A percentile compares a stretch with the other conserved stretches of the same genome.
Evolutionary conservation across 1,139 yeast genomes (phyloP).

Genomic region (Lodderomyces theae): DNA sequence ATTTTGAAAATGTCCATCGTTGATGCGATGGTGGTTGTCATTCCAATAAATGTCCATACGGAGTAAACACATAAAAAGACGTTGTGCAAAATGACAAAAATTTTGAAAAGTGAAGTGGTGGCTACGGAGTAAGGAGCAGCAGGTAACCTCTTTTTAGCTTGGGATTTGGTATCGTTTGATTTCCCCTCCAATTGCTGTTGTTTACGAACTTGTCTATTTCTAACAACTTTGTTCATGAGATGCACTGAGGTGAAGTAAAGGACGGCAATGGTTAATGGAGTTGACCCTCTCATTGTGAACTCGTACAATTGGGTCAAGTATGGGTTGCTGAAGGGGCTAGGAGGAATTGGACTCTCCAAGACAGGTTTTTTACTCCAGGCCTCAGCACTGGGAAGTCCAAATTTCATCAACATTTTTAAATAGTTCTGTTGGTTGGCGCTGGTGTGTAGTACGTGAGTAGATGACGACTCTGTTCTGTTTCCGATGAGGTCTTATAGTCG

Average conservation of each 20-base stretch:
- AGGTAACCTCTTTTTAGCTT: slow-evolving; percentile 31
- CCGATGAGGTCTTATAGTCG: too few relatives aligned
- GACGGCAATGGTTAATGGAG: slow-evolving; percentile 60
- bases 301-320: slow-evolving; percentile 27
- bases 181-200: slow-evolving; percentile 11
- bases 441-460: too few relatives aligned
- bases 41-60: slow-evolving; percentile 72
- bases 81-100: slow-evolving; percentile 62
- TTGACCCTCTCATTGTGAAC: slow-evolving; percentile 34
- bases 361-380: slow-evolving; percentile 32
- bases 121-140: slow-evolving; percentile 58
- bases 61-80: slow-evolving; percentile 62
- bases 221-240: slow-evolving; percentile 44
- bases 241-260: slow-evolving; percentile 63
- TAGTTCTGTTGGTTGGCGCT: too few relatives aligned
- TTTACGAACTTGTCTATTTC: slow-evolving; percentile 33
- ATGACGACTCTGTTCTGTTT: too few relatives aligned
- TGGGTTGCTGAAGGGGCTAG: slow-evolving; percentile 35
- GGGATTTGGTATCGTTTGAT: slow-evolving; percentile 6
- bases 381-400: slow-evolving; percentile 38
- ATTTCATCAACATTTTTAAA: slow-evolving; percentile 22
- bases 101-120: slow-evolving; percentile 45
- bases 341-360: slow-evolving; percentile 32
- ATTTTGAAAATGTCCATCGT: slow-evolving; percentile 30
- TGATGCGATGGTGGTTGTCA: slow-evolving; percentile 49